phyloP scores from a whole-genome alignment of 768 basidiomycete genomes.

The Tephrocybe sp. region DNA sequence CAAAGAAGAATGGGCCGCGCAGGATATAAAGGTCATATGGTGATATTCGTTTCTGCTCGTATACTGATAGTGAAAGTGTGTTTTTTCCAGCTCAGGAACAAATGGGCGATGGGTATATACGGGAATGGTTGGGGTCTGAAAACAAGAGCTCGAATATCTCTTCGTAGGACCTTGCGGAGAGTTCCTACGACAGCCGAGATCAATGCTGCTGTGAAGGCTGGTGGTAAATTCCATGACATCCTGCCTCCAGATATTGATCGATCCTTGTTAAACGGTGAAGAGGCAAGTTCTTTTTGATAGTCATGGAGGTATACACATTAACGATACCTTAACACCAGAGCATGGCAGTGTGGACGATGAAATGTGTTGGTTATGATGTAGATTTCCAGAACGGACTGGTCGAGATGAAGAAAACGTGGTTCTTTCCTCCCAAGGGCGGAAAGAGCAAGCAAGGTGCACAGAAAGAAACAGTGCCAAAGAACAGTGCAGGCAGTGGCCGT shows the following conservation, averaged over 20 bases:
- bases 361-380: constrained; percentile 40
- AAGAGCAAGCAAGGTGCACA: too few species aligned
- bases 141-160: constrained; percentile 12
- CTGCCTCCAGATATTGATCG: constrained; percentile 1
- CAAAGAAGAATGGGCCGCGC: constrained; percentile 13
- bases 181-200: constrained; percentile 9
- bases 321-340: constrained; percentile 15
- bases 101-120: constrained; percentile 6
- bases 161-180: constrained; percentile 4
- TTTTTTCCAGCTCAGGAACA: constrained; percentile 3
- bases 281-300: constrained; percentile 1
- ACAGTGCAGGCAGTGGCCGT: too few species aligned
- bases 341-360: constrained; percentile 37
- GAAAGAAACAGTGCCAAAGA: constrained; percentile 3
- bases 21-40: constrained; percentile 2
- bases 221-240: neutral
- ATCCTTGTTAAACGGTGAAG: constrained; percentile 9
- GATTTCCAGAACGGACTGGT: constrained; percentile 33
- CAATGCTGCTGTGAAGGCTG: neutral
- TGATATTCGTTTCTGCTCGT: neutral
- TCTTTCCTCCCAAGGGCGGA: constrained; percentile 5
- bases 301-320: too few species aligned
- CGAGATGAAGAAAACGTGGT: constrained; percentile 20
- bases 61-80: too few species aligned
- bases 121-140: constrained; percentile 4